Evolutionary conservation across 2,329 filamentous ascomycete genomes (phyloP).

Genomic region (Phoma sp.): DNA sequence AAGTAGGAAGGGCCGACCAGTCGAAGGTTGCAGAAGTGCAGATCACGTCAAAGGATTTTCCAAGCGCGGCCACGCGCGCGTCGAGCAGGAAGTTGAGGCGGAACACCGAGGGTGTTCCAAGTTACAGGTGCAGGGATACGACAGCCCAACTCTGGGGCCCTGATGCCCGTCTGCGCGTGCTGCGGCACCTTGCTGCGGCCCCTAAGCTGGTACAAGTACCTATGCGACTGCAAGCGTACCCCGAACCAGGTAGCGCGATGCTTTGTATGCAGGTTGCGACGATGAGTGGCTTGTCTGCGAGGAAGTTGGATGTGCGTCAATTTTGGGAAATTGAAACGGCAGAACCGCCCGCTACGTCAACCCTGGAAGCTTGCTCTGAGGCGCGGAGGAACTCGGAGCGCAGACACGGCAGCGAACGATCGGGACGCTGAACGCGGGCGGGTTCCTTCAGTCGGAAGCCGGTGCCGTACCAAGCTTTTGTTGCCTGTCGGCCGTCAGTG

Average conservation of each 20-base stretch:
- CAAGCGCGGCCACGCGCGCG: constrained; percentile 7
- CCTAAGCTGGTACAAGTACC: not conserved
- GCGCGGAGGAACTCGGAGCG: constrained; percentile 1
- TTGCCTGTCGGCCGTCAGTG: constrained; percentile 1
- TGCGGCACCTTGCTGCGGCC: constrained; percentile 8
- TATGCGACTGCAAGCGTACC: constrained; percentile 16
- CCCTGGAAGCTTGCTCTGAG: not conserved
- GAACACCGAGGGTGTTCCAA: constrained; percentile 14
- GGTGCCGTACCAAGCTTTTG: constrained; percentile 9
- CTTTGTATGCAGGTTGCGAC: constrained; percentile 9
- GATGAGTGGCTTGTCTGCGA: constrained; percentile 11
- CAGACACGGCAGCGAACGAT: not conserved
- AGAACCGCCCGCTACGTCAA: constrained; percentile 3
- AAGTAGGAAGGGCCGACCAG: constrained; percentile 7
- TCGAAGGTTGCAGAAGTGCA: constrained; percentile 11
- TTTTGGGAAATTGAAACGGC: constrained; percentile 10
- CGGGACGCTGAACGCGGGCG: constrained; percentile 6
- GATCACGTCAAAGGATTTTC: constrained; percentile 3
- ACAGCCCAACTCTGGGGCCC: constrained; percentile 24
- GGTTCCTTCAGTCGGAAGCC: not conserved
- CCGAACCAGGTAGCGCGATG: constrained; percentile 13
- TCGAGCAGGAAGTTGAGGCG: constrained; percentile 6
- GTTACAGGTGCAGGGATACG: constrained; percentile 16
- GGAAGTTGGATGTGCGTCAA: constrained; percentile 9
- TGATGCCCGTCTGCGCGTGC: constrained; percentile 20